Evolutionary conservation across 257 asterid species (phyloP), one percentile per base, ranked within the genome.

Genomic region (Echites panduratus): DNA sequence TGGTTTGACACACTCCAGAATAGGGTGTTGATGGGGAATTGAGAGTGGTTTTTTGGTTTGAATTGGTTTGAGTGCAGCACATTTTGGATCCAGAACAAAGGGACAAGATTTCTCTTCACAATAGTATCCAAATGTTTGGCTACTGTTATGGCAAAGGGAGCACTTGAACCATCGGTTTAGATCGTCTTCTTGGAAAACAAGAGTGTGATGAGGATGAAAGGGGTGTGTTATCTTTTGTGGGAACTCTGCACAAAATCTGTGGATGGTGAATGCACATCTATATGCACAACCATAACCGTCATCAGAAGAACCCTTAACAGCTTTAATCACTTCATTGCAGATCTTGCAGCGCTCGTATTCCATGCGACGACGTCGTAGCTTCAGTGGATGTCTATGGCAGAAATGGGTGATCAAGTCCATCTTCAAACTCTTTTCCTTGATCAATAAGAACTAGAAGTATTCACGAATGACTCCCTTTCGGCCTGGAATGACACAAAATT

Each of bases 131-230:
- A 53, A 7, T 0, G 14, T 9, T 17, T 3, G 2, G 29, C 20
- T 13, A 13, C 27, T 17, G 6, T 26, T 27, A 26, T 29, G 10
- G 3, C 20, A 40, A 32, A 27, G 71, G 44, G 71, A 14, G 56
- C 29, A 44, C 53, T 48, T 2, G 53, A 1, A 48, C 53, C 53
- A 27, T 9, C 27, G 19, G 16, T 17, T 5, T 29, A 0, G n/a
- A 27, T 16, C 17, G 5, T 7, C 11, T 22, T 57, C 35, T 57
- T n/a, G 9, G 54, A 56, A 43, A 16, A 50, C 43, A 10, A 66
- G 19, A 16, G 70, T 19, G 26, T 71, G 68, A 27, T 71, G 43
- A 12, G 24, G 56, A 58, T 71, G 75, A 54, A 71, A 57, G 6
- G 43, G 75, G 24, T 40, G 68, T 9, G 12, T 58, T n/a, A n/a